A percentile compares a stretch with the other conserved stretches of the same genome.
These are phyloP conservation scores for Falciphora oryzae DNA, from an alignment of 2,329 filamentous ascomycete species.

Conservation along the genomic window DNA sequence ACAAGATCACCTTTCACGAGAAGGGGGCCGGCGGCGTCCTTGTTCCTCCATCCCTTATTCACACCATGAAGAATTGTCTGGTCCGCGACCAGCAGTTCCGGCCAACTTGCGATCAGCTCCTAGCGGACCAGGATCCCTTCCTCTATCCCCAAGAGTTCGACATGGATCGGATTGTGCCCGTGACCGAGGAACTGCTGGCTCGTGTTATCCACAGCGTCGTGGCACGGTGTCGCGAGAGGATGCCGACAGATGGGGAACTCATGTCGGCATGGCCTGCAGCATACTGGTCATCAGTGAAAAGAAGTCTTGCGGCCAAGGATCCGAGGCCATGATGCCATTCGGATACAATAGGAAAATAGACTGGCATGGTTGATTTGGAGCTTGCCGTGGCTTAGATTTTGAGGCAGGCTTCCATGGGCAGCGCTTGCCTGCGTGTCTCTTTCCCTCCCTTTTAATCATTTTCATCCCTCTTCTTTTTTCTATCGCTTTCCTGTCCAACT, in stretches of 20 bases:
- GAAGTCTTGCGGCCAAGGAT: conserved; percentile 4
- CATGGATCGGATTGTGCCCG: conserved; percentile 46
- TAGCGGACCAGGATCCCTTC: conserved; percentile 55
- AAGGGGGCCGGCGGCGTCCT: conserved; percentile 59
- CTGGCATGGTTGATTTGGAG: too few relatives aligned
- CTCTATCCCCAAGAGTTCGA: conserved; percentile 55
- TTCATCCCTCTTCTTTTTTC: too few relatives aligned
- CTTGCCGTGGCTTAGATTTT: too few relatives aligned
- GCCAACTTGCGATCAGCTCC: conserved; percentile 58
- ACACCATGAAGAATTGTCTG: conserved; percentile 58
- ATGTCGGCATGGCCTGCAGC: conserved; percentile 52
- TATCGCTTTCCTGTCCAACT: too few relatives aligned
- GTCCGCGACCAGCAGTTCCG: conserved; percentile 56
- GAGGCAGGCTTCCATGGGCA: too few relatives aligned
- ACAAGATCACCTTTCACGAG: conserved; percentile 66
- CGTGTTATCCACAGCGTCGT: conserved; percentile 60
- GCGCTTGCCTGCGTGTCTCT: too few relatives aligned
- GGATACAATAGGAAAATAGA: too few relatives aligned
- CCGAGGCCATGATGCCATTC: conserved; percentile 30
- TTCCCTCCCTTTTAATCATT: too few relatives aligned
- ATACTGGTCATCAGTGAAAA: conserved; percentile 55
- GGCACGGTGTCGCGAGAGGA: conserved; percentile 49
- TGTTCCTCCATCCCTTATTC: conserved; percentile 53
- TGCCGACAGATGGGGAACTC: conserved; percentile 53
- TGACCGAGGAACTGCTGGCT: conserved; percentile 56